Evolutionary conservation across 2,329 filamentous ascomycete genomes (phyloP).

Genomic region (Aspergillus chevalieri): DNA sequence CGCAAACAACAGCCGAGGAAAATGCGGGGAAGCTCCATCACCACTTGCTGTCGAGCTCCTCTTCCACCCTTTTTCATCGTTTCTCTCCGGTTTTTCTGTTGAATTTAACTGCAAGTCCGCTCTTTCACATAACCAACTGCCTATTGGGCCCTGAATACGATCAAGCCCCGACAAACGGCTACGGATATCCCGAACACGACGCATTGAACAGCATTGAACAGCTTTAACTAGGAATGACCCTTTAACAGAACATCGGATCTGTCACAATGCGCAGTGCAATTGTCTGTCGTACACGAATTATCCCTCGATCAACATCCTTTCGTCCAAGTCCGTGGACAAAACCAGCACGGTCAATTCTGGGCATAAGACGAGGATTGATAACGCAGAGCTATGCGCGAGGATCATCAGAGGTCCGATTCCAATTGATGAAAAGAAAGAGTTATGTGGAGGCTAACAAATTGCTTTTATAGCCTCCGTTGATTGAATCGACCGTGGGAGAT

Average conservation of each 20-base stretch:
- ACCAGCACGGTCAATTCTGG: not conserved
- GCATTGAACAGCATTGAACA: not conserved
- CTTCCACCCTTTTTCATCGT: not conserved
- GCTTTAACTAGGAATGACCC: not conserved
- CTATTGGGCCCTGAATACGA: not conserved
- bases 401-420: slow-evolving; percentile 20
- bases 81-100: not conserved
- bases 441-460: not conserved
- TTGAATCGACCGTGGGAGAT: slow-evolving; percentile 43
- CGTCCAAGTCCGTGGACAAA: not conserved
- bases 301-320: not conserved
- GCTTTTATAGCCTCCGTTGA: slow-evolving; percentile 36
- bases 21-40: slow-evolving; percentile 4
- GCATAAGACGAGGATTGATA: slow-evolving; percentile 12
- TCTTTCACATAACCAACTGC: not conserved
- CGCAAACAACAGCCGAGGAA: slow-evolving; percentile 1
- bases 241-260: not conserved
- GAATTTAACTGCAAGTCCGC: too few species aligned
- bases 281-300: not conserved
- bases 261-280: not conserved
- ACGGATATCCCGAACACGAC: not conserved
- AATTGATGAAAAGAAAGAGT: not conserved
- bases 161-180: too few species aligned
- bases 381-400: slow-evolving; percentile 27
- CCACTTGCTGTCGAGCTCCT: not conserved